A percentile compares a stretch with the other conserved stretches of the same genome.
phyloP scores from a whole-genome alignment of 306 rosid species.

The Albizia julibrissin region DNA sequence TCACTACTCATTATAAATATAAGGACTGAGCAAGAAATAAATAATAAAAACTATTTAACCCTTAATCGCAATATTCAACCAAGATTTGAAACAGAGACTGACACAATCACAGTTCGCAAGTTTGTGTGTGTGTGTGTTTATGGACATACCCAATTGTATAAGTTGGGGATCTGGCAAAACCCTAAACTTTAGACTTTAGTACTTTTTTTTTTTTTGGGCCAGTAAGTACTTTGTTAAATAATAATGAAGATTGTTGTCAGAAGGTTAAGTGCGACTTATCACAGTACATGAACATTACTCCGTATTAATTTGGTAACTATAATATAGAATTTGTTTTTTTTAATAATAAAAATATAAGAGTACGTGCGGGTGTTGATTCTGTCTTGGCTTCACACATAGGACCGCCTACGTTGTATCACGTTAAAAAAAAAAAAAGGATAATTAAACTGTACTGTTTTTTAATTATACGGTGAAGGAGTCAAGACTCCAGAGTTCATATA shows the following conservation, averaged over 20 bases:
- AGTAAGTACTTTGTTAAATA: background rate
- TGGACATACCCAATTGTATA: background rate
- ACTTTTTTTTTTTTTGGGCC: too few species aligned
- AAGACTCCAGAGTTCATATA: too few species aligned
- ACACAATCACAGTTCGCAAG: background rate
- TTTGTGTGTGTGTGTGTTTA: too few species aligned
- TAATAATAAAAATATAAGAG: background rate
- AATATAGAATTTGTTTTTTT: too few species aligned
- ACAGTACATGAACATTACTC: background rate
- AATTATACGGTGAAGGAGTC: too few species aligned
- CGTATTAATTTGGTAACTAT: background rate
- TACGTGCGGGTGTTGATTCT: background rate
- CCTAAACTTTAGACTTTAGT: background rate
- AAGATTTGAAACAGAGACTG: background rate
- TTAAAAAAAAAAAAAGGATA: too few species aligned
- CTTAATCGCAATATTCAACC: background rate
- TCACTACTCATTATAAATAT: too few species aligned
- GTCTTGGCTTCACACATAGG: background rate
- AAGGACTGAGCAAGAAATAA: too few species aligned
- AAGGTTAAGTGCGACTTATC: background rate
- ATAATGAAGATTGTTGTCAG: background rate
- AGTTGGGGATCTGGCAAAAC: background rate
- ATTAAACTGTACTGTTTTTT: too few species aligned
- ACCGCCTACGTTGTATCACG: background rate
- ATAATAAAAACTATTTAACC: background rate